A percentile compares a stretch with the other conserved stretches of the same genome.
These are phyloP conservation scores for Microthlaspi erraticum DNA, from an alignment of 345 rosid genomes.

Conservation along the genomic window DNA sequence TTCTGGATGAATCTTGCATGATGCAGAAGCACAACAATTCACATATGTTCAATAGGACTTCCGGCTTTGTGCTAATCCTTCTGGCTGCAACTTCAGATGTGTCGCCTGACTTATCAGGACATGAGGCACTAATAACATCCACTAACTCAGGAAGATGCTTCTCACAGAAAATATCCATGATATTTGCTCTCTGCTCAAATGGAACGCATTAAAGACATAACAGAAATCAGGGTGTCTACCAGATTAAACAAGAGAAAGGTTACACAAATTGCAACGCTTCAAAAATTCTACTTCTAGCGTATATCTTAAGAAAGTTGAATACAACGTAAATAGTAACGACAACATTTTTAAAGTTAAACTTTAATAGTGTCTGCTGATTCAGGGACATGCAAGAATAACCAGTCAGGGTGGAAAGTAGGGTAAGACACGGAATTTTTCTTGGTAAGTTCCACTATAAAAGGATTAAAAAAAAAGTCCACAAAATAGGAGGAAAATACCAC, in stretches of 20 bases:
- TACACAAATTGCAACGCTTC: not conserved
- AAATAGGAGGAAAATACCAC: slow-evolving; percentile 5
- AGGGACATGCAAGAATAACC: slow-evolving; percentile 17
- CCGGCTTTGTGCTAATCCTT: slow-evolving; percentile 71
- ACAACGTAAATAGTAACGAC: not conserved
- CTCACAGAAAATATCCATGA: slow-evolving; percentile 92
- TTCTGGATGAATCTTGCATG: slow-evolving; percentile 89
- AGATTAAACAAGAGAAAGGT: slow-evolving; percentile 1
- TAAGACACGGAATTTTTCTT: slow-evolving; percentile 5
- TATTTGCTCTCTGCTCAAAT: slow-evolving; percentile 76
- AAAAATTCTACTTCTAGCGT: slow-evolving; percentile 19
- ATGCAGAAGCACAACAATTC: slow-evolving; percentile 96
- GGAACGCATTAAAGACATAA: not conserved
- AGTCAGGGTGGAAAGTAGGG: not conserved
- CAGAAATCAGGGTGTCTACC: slow-evolving; percentile 26
- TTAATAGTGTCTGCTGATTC: slow-evolving; percentile 6
- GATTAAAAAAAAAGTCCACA: slow-evolving; percentile 8
- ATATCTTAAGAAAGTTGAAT: slow-evolving; percentile 7
- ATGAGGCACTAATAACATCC: slow-evolving; percentile 83
- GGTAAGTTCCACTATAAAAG: slow-evolving; percentile 2
- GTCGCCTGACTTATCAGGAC: slow-evolving; percentile 57
- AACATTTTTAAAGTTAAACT: not conserved
- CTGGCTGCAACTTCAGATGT: slow-evolving; percentile 52
- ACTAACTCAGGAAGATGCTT: slow-evolving; percentile 86
- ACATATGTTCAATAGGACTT: slow-evolving; percentile 86